Evolutionary conservation across 768 basidiomycete genomes (phyloP), one percentile per base, ranked within the genome.

Genomic region (Postia placenta): DNA sequence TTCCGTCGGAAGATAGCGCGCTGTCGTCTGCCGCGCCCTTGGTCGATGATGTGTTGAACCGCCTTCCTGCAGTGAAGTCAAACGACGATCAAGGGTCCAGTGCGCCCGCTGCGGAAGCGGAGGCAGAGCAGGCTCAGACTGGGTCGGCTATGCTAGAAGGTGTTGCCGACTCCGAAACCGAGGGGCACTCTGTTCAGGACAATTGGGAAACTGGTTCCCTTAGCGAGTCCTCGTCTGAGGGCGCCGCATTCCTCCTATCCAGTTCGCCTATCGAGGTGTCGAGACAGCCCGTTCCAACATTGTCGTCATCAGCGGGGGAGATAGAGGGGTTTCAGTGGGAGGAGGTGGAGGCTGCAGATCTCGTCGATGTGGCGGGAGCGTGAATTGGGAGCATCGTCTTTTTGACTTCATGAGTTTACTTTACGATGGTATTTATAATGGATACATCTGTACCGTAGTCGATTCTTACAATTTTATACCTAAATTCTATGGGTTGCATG

Each of bases 231-330:
- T 44, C 43, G 7, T 46, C 28, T 11, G 46, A 47, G 24, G 11
- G 37, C 36, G 46, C 15, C 19, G 37, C 36, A 2, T 47, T 47
- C 27, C 46, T 47, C 9, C 46, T 47, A 14, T 38, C 46, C 23
- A 24, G 23, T 5, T 24, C 15, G 6, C 45, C 45, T 19, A 12
- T 45, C 9, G n/a, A 35, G 20, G 33, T 23, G 11, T 11, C 46
- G 9, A 9, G 19, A 7, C 42, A 26, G 23, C 36, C 19, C 26
- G 23, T n/a, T n/a, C n/a, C 46, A 46, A 4, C 4, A 15, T 22
- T 20, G 11, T 39, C 30, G 35, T 24, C 23, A n/a, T n/a, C 19
- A 4, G 19, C 11, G 36, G 30, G 25, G 25, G 46, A 47, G 4
- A 19, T 20, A 5, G 46, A 47, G 19, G 11, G 15, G 15, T 7